phyloP scores from a whole-genome alignment of 164 flowering plant genomes.

The Aristolochia californica region DNA sequence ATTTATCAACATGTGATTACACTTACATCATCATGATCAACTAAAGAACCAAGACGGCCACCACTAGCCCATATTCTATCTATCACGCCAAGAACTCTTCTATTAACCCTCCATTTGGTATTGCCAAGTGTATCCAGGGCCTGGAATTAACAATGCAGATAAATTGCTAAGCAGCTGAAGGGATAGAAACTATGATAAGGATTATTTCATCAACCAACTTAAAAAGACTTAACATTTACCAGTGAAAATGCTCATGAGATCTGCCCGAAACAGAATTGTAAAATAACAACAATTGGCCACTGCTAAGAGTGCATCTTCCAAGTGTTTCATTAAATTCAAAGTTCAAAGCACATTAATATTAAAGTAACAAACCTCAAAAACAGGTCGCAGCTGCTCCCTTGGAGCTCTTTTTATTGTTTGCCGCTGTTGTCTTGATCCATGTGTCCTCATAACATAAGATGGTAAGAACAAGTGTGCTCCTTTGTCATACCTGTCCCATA shows the following conservation, averaged over 20 bases:
- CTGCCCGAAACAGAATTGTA: no score
- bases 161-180: no score
- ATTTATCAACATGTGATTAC: neutral
- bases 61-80: conserved; percentile 94
- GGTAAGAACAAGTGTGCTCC: conserved; percentile 86
- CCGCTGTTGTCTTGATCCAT: conserved; percentile 84
- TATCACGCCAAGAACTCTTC: conserved; percentile 62
- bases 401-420: conserved; percentile 59
- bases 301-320: no score
- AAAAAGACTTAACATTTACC: no score
- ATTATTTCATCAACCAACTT: no score
- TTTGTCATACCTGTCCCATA: conserved; percentile 62
- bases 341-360: neutral
- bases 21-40: conserved; percentile 79
- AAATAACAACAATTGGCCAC: no score
- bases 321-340: neutral
- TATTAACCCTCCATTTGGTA: conserved; percentile 87
- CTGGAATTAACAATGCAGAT: conserved; percentile 24
- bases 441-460: conserved; percentile 88
- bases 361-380: conserved; percentile 55
- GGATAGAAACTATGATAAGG: no score
- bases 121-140: conserved; percentile 89
- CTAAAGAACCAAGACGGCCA: conserved; percentile 72
- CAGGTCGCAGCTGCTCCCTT: conserved; percentile 39
- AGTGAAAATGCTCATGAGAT: no score